These are phyloP conservation scores for Posidonia australis DNA, from an alignment of 106 monocot species.

Conservation along the genomic window DNA sequence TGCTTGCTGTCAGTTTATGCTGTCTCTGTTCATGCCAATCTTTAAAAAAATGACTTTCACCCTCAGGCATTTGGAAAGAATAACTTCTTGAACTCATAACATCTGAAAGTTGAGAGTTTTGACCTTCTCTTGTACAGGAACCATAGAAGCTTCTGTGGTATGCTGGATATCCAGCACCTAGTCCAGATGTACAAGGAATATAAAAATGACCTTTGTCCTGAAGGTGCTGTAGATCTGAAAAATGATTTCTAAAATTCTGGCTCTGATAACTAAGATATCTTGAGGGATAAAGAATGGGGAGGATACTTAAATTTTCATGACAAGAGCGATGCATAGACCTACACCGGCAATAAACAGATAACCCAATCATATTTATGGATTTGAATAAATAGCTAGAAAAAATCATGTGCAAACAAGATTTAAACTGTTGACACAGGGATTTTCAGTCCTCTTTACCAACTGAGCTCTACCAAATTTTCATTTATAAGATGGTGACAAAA, in stretches of 20 bases:
- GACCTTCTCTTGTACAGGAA: neutral
- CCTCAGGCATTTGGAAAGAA: neutral
- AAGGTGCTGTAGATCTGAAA: neutral
- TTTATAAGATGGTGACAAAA: no score
- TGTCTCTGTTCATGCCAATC: conserved; percentile 18
- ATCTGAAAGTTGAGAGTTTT: neutral
- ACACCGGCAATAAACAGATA: neutral
- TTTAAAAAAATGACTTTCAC: conserved; percentile 9
- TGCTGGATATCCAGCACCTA: neutral
- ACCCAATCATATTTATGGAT: neutral
- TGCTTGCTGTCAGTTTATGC: conserved; percentile 29
- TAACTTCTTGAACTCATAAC: neutral
- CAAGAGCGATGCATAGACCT: neutral
- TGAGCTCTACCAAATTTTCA: no score
- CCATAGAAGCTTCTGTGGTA: neutral
- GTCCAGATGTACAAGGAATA: neutral
- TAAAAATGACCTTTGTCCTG: neutral
- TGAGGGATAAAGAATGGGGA: neutral
- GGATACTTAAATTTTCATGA: neutral
- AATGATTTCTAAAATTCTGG: conserved; percentile 1
- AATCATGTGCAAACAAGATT: no score
- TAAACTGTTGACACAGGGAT: no score
- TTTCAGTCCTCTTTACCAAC: no score
- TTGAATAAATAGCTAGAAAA: neutral
- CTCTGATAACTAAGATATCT: neutral